Percentiles rank a stretch among this genome's conserved stretches.
These are phyloP conservation scores for Ilyonectria robusta DNA, from an alignment of 2,329 filamentous ascomycete genomes.

Conservation along the genomic window DNA sequence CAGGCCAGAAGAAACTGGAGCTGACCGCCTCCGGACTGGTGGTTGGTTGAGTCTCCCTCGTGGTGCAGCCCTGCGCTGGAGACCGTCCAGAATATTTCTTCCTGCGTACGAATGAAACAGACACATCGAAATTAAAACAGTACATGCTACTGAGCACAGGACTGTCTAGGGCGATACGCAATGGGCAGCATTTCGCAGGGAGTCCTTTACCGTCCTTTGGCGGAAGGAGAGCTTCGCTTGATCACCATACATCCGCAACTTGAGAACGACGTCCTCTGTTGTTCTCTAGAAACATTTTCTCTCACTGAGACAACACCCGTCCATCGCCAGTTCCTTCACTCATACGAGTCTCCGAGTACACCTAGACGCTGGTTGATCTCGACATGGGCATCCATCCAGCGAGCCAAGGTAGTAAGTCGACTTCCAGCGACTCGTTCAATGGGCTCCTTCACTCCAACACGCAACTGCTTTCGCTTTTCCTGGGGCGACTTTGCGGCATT, in stretches of 20 bases:
- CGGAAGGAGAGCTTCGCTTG: conserved; percentile 22
- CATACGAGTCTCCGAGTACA: conserved; percentile 12
- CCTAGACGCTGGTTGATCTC: conserved; percentile 22
- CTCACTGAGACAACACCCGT: conserved; percentile 14
- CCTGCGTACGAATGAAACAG: background rate
- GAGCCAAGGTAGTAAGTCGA: conserved; percentile 15
- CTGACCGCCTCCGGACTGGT: no score
- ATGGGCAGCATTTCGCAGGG: background rate
- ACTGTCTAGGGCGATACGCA: background rate
- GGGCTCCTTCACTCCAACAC: conserved; percentile 17
- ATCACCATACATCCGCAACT: conserved; percentile 18
- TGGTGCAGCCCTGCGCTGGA: background rate
- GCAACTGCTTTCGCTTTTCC: conserved; percentile 14
- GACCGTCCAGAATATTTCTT: background rate
- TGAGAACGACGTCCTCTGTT: conserved; percentile 13
- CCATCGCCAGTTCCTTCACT: conserved; percentile 18
- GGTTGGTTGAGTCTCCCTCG: conserved; percentile 8
- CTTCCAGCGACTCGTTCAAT: conserved; percentile 14
- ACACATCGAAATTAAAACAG: no score
- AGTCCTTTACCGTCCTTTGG: conserved; percentile 15
- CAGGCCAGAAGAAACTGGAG: no score
- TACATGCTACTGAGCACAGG: background rate
- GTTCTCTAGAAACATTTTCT: conserved; percentile 23
- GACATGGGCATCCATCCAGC: conserved; percentile 23
- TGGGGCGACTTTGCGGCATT: conserved; percentile 30